phyloP scores from a whole-genome alignment of 2,329 filamentous ascomycete species.

The Neurospora sp. region DNA sequence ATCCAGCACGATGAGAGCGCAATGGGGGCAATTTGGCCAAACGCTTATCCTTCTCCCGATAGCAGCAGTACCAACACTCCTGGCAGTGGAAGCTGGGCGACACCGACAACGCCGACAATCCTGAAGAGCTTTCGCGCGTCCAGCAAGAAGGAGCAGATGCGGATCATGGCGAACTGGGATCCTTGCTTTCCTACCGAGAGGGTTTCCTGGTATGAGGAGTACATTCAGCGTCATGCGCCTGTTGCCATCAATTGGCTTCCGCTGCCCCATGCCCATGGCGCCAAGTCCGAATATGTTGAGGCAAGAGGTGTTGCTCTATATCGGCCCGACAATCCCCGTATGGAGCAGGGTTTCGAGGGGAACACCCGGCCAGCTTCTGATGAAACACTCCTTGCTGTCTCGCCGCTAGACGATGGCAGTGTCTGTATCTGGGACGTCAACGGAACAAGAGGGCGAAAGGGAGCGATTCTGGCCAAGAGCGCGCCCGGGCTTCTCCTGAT shows the following conservation, averaged over 20 bases:
- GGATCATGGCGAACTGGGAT: constrained; percentile 73
- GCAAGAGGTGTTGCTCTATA: constrained; percentile 66
- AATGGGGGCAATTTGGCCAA: background rate
- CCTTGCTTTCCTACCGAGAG: constrained; percentile 62
- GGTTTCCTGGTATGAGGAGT: constrained; percentile 82
- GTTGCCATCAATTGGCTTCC: constrained; percentile 71
- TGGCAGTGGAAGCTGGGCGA: background rate
- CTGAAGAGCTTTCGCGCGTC: constrained; percentile 4
- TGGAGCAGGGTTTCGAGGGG: constrained; percentile 28
- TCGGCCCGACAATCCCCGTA: constrained; percentile 39
- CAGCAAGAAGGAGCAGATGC: constrained; percentile 32
- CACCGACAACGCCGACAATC: background rate
- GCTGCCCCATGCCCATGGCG: constrained; percentile 38
- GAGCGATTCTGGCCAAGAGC: constrained; percentile 58
- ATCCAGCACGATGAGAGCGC: background rate
- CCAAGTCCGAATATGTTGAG: constrained; percentile 41
- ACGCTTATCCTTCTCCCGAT: constrained; percentile 2
- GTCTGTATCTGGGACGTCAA: constrained; percentile 79
- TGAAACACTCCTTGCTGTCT: constrained; percentile 49
- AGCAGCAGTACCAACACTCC: constrained; percentile 20
- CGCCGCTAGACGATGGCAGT: constrained; percentile 76
- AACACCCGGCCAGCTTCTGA: constrained; percentile 17
- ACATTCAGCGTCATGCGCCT: constrained; percentile 69
- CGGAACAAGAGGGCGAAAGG: constrained; percentile 42
- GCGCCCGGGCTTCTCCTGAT: constrained; percentile 56